A percentile compares a stretch with the other conserved stretches of the same genome.
Conservation (phyloP, 768 basidiomycete species). For the Hebeloma cylindrosporum region DNA sequence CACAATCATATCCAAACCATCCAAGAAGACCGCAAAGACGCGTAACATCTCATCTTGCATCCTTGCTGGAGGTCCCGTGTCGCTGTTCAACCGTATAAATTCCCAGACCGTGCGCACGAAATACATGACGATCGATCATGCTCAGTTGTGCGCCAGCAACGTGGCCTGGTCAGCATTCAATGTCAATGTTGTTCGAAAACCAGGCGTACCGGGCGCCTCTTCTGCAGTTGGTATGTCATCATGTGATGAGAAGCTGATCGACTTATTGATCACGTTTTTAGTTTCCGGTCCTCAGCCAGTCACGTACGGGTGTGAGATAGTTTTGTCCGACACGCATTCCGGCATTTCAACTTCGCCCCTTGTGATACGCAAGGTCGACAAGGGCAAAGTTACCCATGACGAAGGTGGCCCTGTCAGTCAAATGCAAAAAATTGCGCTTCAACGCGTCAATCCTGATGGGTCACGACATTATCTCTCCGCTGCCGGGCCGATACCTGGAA, state of each 20-base stretch:
- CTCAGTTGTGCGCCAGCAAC: conserved; percentile 84
- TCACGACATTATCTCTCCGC: conserved; percentile 87
- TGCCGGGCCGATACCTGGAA: conserved; percentile 79
- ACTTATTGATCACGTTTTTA: conserved; percentile 25
- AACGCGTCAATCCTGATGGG: conserved; percentile 79
- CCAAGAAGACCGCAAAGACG: conserved; percentile 95
- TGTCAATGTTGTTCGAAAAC: conserved; percentile 82
- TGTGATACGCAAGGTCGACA: conserved; percentile 90
- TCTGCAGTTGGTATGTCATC: conserved; percentile 57
- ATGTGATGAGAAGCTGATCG: conserved; percentile 45
- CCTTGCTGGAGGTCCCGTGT: conserved; percentile 84
- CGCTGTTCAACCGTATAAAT: conserved; percentile 95
- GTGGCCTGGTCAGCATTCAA: conserved; percentile 93
- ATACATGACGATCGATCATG: conserved; percentile 92
- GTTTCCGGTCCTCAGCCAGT: conserved; percentile 77
- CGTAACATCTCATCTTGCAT: conserved; percentile 91
- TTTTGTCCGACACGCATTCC: conserved; percentile 80
- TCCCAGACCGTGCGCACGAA: conserved; percentile 96
- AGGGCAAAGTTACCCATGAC: conserved; percentile 81
- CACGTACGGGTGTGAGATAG: conserved; percentile 88
- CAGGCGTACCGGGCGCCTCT: conserved; percentile 51
- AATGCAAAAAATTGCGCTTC: conserved; percentile 94
- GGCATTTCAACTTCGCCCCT: conserved; percentile 86
- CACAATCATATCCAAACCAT: conserved; percentile 94
- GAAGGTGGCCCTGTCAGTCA: conserved; percentile 93